These are phyloP conservation scores for Chloranthus sessilifolius DNA, from an alignment of 164 flowering plant genomes.

Conservation along the genomic window DNA sequence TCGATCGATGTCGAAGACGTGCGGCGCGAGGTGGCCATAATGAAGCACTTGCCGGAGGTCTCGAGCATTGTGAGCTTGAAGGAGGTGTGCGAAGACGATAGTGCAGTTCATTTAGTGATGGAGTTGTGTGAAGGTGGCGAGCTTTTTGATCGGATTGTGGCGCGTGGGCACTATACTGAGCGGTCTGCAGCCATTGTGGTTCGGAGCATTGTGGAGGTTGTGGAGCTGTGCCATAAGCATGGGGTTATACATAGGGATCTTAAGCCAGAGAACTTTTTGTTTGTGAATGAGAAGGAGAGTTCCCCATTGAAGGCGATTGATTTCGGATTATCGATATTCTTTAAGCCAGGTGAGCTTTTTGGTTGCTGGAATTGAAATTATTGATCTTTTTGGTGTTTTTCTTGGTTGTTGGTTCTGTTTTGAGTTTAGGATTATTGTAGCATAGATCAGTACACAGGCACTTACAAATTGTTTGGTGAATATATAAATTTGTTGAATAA, in stretches of 20 bases:
- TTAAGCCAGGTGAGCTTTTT: constrained; percentile 75
- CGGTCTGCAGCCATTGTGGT: constrained; percentile 79
- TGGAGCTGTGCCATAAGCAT: constrained; percentile 84
- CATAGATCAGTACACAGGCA: no score
- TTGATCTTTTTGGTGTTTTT: neutral
- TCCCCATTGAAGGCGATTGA: constrained; percentile 92
- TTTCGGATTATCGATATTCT: constrained; percentile 93
- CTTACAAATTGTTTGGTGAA: no score
- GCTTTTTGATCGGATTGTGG: constrained; percentile 89
- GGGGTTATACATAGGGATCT: constrained; percentile 91
- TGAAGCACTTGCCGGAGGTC: constrained; percentile 81
- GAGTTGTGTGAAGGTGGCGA: constrained; percentile 95
- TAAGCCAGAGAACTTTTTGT: constrained; percentile 93
- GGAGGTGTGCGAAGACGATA: constrained; percentile 90
- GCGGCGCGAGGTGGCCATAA: constrained; percentile 85
- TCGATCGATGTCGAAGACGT: constrained; percentile 90
- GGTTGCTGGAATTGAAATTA: no score
- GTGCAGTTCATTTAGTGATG: constrained; percentile 94
- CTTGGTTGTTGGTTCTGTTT: neutral
- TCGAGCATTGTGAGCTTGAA: constrained; percentile 71
- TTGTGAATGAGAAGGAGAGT: constrained; percentile 93
- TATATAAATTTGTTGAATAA: no score
- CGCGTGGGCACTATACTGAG: constrained; percentile 84
- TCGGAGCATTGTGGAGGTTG: constrained; percentile 82
- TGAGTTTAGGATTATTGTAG: neutral